phyloP scores from a whole-genome alignment of 805 yeast species.

The Barnettozyma sp. region DNA sequence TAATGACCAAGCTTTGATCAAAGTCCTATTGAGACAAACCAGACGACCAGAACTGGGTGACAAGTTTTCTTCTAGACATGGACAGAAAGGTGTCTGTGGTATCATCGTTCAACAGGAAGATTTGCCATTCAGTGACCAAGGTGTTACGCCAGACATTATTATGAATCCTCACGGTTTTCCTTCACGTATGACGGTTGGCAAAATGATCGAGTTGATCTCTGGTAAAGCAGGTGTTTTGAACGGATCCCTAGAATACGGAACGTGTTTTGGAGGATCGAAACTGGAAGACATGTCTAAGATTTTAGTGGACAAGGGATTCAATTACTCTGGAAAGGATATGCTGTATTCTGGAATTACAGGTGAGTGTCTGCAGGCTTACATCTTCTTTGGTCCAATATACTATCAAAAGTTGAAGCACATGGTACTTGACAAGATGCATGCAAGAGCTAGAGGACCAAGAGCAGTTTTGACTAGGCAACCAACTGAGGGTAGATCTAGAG shows the following conservation, averaged over 20 bases:
- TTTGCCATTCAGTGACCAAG: conserved; percentile 89
- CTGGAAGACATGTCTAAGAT: conserved; percentile 91
- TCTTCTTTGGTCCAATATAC: conserved; percentile 97
- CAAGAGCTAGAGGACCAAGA: conserved; percentile 98
- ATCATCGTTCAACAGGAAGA: conserved; percentile 96
- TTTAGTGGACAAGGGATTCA: conserved; percentile 84
- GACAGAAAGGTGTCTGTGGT: conserved; percentile 99
- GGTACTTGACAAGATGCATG: conserved; percentile 99
- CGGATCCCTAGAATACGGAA: conserved; percentile 90
- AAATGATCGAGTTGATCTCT: conserved; percentile 91
- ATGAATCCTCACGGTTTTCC: conserved; percentile 99
- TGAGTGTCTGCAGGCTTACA: conserved; percentile 93
- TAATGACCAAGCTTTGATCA: conserved; percentile 88
- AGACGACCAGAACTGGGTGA: conserved; percentile 98
- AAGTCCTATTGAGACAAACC: conserved; percentile 88
- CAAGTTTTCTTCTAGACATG: conserved; percentile 95
- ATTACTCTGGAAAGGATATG: conserved; percentile 96
- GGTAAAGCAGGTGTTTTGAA: conserved; percentile 97
- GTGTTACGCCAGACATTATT: conserved; percentile 89
- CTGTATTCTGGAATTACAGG: conserved; percentile 96
- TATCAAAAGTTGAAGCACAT: conserved; percentile 97
- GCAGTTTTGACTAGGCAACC: conserved; percentile 98
- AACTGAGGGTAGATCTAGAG: conserved; percentile 98
- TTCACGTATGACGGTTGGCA: conserved; percentile 99
- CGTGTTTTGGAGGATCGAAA: conserved; percentile 98